Evolutionary conservation across 2,329 filamentous ascomycete species (phyloP).

Genomic region (Ploettnerulaceae sp.): DNA sequence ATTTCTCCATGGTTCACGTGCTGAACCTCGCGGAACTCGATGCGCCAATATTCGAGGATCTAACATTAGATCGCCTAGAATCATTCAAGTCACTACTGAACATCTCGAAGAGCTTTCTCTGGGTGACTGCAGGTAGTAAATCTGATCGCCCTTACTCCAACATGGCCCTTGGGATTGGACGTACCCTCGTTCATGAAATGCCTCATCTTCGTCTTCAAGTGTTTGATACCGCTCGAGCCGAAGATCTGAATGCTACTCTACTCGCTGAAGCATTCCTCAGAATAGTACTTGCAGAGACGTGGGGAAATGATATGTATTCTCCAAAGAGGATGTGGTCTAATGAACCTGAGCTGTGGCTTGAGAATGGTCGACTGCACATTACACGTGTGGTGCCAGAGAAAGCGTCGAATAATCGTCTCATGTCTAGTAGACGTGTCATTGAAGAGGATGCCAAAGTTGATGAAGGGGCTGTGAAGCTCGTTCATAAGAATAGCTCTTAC

Average conservation of each 20-base stretch:
- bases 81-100: constrained; percentile 8
- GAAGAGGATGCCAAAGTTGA: constrained; percentile 8
- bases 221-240: constrained; percentile 14
- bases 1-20: constrained; percentile 7
- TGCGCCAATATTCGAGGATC: constrained; percentile 6
- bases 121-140: constrained; percentile 17
- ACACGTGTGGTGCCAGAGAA: constrained; percentile 15
- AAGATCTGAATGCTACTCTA: constrained; percentile 1
- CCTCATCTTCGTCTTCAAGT: constrained; percentile 21
- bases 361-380: constrained; percentile 12
- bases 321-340: constrained; percentile 14
- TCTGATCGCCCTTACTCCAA: constrained; percentile 15
- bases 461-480: neutral
- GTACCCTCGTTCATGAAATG: constrained; percentile 19
- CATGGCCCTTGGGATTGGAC: constrained; percentile 19
- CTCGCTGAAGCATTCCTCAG: constrained; percentile 14
- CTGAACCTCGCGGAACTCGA: constrained; percentile 11
- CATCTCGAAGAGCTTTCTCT: constrained; percentile 16
- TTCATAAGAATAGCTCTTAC: neutral
- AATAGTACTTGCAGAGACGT: constrained; percentile 7
- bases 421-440: constrained; percentile 15
- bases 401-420: constrained; percentile 14
- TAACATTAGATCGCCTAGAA: constrained; percentile 5
- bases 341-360: constrained; percentile 20
- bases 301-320: constrained; percentile 11